Evolutionary conservation across 1,284 basidiomycete species (phyloP).

Genomic region (Cutaneotrichosporon sp.): DNA sequence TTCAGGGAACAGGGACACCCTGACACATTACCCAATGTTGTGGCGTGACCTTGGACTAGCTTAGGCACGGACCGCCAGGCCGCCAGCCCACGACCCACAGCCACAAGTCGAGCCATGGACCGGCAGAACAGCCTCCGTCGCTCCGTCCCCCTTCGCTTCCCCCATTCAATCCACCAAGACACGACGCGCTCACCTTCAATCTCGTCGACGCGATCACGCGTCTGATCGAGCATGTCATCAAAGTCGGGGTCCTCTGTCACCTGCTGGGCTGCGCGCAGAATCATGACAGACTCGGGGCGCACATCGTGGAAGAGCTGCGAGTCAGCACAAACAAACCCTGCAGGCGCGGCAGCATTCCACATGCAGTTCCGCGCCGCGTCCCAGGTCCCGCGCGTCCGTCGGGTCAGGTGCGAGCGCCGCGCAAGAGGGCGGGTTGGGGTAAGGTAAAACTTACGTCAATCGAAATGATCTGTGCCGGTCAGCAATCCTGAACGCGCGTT

Average conservation of each 20-base stretch:
- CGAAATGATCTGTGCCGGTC: slow-evolving; percentile 63
- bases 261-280: slow-evolving; percentile 67
- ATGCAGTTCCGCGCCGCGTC: background rate
- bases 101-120: too few relatives aligned
- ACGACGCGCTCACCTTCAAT: slow-evolving; percentile 51
- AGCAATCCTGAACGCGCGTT: background rate
- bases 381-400: background rate
- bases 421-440: background rate
- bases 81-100: background rate
- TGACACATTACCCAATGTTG: slow-evolving; percentile 19
- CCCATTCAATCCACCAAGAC: too few relatives aligned
- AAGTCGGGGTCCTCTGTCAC: slow-evolving; percentile 69
- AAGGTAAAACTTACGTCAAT: slow-evolving; percentile 69
- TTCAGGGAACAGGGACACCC: background rate
- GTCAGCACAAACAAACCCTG: background rate
- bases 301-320: slow-evolving; percentile 63
- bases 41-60: too few relatives aligned
- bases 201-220: slow-evolving; percentile 68
- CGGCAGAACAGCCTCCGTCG: background rate
- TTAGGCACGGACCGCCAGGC: too few relatives aligned
- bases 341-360: background rate
- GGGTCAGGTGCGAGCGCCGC: background rate
- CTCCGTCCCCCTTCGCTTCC: too few relatives aligned
- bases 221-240: slow-evolving; percentile 70
- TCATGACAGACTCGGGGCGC: slow-evolving; percentile 72